Percentiles rank a stretch among this genome's conserved stretches.
Evolutionary conservation across 257 asterid genomes (phyloP).

Genomic region (Marsdenia floribunda): DNA sequence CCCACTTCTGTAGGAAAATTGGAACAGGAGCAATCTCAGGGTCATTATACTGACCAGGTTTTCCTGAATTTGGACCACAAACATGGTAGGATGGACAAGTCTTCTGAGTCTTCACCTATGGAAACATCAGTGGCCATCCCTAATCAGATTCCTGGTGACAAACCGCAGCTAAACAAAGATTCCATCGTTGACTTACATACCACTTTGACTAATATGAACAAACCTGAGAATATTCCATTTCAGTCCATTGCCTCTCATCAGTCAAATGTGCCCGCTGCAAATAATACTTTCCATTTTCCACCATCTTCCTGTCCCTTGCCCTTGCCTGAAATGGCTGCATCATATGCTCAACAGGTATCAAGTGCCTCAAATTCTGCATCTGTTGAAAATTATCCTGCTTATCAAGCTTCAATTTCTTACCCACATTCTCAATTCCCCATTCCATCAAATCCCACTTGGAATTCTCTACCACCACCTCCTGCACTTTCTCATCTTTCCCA

Average conservation of each 20-base stretch:
- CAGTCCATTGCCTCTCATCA: conserved; percentile 30
- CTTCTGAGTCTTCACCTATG: conserved; percentile 28
- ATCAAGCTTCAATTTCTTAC: conserved; percentile 51
- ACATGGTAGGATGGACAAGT: conserved; percentile 28
- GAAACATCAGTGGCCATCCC: conserved; percentile 23
- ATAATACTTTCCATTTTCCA: conserved; percentile 26
- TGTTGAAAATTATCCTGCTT: conserved; percentile 28
- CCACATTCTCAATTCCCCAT: conserved; percentile 45
- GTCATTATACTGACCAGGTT: conserved; percentile 26
- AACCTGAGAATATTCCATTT: conserved; percentile 27
- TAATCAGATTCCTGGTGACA: conserved; percentile 27
- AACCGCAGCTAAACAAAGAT: conserved; percentile 25
- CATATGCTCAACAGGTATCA: conserved; percentile 33
- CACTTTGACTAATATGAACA: conserved; percentile 23
- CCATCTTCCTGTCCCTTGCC: conserved; percentile 32
- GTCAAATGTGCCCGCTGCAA: conserved; percentile 26
- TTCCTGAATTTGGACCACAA: conserved; percentile 37
- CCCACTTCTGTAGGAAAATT: conserved; percentile 18
- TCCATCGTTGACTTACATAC: conserved; percentile 13
- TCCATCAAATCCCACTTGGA: conserved; percentile 40
- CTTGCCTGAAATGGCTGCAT: conserved; percentile 31
- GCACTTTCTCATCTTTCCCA: conserved; percentile 31
- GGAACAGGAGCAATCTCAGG: conserved; percentile 30
- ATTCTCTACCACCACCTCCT: conserved; percentile 52
- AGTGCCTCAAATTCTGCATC: conserved; percentile 33